phyloP scores from a whole-genome alignment of 441 rosid species.

The Jatropha podagrica region DNA sequence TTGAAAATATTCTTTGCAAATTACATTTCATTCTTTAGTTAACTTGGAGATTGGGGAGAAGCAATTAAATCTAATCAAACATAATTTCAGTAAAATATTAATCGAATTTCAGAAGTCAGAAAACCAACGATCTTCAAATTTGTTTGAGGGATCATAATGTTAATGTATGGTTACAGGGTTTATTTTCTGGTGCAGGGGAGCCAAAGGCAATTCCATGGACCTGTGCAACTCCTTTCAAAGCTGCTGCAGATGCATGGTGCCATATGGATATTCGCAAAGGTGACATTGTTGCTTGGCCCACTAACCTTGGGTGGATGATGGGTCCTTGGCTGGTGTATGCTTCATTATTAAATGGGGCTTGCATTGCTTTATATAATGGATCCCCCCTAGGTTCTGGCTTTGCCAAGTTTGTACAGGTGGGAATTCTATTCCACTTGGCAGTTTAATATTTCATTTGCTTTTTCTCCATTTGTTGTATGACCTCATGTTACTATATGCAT shows the following conservation, averaged over 20 bases:
- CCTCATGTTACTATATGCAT: neutral
- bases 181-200: conserved; percentile 62
- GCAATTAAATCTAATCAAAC: neutral
- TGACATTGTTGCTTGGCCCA: conserved; percentile 88
- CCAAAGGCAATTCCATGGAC: conserved; percentile 99
- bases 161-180: conserved; percentile 14
- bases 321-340: conserved; percentile 99
- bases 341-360: conserved; percentile 80
- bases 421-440: conserved; percentile 11
- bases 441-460: conserved; percentile 1
- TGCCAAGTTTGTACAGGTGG: conserved; percentile 92
- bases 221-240: conserved; percentile 62
- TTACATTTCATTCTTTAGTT: neutral
- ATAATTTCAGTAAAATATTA: neutral
- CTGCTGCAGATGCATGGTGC: conserved; percentile 99
- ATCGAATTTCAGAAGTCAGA: conserved; percentile 3
- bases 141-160: conserved; percentile 4
- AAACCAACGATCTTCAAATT: neutral
- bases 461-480: neutral
- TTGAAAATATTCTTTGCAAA: too few species aligned
- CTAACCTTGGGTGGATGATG: conserved; percentile 99
- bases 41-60: conserved; percentile 1
- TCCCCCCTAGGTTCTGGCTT: conserved; percentile 83
- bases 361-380: conserved; percentile 87
- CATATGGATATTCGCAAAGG: conserved; percentile 81